These are phyloP conservation scores for Pestalotiopsis sp. DNA, from an alignment of 2,329 filamentous ascomycete species.

Conservation along the genomic window DNA sequence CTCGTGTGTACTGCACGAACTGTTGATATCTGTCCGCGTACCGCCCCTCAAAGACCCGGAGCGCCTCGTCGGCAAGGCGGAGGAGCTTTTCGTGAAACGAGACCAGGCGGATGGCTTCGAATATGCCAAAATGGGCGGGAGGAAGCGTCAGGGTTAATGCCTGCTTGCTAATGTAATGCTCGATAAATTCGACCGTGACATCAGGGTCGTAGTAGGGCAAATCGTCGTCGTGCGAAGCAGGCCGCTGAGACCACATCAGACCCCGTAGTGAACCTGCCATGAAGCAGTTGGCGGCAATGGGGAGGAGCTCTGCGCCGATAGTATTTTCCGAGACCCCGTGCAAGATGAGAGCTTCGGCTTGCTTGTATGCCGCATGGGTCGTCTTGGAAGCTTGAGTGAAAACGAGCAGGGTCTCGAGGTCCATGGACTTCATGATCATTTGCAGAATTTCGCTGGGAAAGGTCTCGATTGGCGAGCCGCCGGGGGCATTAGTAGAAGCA, in stretches of 20 bases:
- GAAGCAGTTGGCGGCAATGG: neutral
- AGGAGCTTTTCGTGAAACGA: no score
- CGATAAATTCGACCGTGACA: no score
- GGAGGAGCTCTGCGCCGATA: neutral
- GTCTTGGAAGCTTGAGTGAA: neutral
- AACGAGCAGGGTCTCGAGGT: neutral
- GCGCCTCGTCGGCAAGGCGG: neutral
- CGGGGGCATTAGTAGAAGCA: neutral
- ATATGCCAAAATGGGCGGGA: no score
- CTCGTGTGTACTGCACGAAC: neutral
- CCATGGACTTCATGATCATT: neutral
- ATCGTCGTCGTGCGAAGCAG: no score
- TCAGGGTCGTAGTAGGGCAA: no score
- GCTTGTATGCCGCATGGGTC: neutral
- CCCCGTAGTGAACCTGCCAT: neutral
- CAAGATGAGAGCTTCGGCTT: neutral
- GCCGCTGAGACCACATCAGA: no score
- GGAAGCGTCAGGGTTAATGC: no score
- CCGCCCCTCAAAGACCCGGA: neutral
- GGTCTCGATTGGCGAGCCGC: neutral
- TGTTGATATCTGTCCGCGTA: neutral
- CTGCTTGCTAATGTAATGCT: no score
- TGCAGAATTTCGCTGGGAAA: neutral
- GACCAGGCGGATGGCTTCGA: no score
- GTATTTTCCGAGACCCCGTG: neutral